Percentiles rank a stretch among this genome's conserved stretches.
These are phyloP conservation scores for Crepidotus variabilis DNA, from an alignment of 768 basidiomycete genomes.

Conservation along the genomic window DNA sequence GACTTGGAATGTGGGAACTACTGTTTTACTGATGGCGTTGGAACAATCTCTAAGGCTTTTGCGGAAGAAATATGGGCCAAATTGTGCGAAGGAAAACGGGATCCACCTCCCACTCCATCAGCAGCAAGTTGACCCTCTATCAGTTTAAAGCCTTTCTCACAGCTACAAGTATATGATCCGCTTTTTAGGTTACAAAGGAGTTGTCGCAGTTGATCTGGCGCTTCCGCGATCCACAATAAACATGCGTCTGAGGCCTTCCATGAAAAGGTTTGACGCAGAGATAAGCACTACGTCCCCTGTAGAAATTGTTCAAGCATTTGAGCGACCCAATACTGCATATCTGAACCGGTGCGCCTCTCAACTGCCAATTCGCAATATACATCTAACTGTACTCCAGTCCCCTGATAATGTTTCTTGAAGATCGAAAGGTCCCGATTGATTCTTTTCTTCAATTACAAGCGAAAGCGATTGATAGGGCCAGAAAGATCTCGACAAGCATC, in stretches of 20 bases:
- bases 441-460: background rate
- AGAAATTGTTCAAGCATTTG: conserved; percentile 64
- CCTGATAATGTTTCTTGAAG: conserved; percentile 8
- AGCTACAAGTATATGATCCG: conserved; percentile 56
- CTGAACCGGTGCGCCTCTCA: conserved; percentile 61
- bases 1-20: conserved; percentile 27
- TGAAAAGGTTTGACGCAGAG: conserved; percentile 63
- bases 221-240: conserved; percentile 36
- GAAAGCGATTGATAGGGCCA: background rate
- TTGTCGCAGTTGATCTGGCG: conserved; percentile 54
- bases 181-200: conserved; percentile 62
- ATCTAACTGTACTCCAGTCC: background rate
- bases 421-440: background rate
- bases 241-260: conserved; percentile 52
- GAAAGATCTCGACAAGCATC: background rate
- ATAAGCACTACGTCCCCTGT: conserved; percentile 32
- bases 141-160: background rate
- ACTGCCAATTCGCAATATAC: conserved; percentile 32
- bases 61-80: conserved; percentile 46
- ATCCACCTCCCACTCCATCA: conserved; percentile 22
- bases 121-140: conserved; percentile 7
- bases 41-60: conserved; percentile 55
- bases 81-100: conserved; percentile 33
- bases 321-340: conserved; percentile 52
- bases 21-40: conserved; percentile 69